Evolutionary conservation across 1,139 yeast species (phyloP), one percentile per base, ranked within the genome.

Genomic region (Schwanniomyces etchellsii): DNA sequence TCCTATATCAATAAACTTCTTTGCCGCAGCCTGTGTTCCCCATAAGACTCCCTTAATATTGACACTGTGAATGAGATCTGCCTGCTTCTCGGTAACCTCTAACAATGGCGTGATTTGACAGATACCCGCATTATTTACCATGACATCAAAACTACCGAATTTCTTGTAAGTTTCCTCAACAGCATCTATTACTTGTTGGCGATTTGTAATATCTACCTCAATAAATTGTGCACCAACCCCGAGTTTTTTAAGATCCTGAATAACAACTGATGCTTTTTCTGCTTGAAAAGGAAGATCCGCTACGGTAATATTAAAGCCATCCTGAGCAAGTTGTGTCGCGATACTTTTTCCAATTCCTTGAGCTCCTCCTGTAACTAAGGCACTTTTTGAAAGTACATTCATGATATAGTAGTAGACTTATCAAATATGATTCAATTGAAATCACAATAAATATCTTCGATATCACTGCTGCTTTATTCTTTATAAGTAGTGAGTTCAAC

Each of bases 71-170:
- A 47, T 35, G 12, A 31, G 33, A 3, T 41, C 30, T 6, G 45
- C 27, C 5, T 50, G 47, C 9, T 39, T 48, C 11, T 38, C 44
- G 4, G 52, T 44, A n/a, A 38, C 38, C 2, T 49, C 55, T 16
- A 35, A 27, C n/a, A 52, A 24, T 6, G 47, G 34, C 2, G 37
- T 31, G 18, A 45, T 36, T 10, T 37, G 35, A 10, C 51, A 48
- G 35, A 52, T 44, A 14, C 60, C 60, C 2, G 60, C 57, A 31
- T 55, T 55, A 37, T 53, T 51, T 14, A 55, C 49, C 24, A 55
- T 46, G 1, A 42, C 17, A 18, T 18, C 21, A n/a, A 18, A 18
- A 18, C 9, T 7, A 18, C n/a, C n/a, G n/a, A 18, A 18, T 7
- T 40, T 36, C 14, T 42, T 31, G 20, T 46, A 35, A 2, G 52